Base-by-base conservation (phyloP, 495 filamentous ascomycete genomes). In the Neurospora cerealis region DNA sequence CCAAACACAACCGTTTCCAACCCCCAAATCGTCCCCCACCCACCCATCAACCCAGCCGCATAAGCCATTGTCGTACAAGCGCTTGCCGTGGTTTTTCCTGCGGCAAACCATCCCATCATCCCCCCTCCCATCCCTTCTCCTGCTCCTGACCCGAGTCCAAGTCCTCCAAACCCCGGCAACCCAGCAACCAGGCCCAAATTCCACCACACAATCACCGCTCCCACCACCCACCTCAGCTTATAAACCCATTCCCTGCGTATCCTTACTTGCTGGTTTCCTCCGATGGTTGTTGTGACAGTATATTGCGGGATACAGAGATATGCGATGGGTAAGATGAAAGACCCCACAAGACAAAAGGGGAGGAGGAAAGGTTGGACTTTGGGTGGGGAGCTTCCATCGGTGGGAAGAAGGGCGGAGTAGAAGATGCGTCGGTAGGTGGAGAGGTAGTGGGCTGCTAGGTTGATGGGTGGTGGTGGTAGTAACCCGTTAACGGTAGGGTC, bases 21-120 rank as follows among this genome's bases (percentile, higher is more conserved):
- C 71, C 80, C 83, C 91, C 91, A 94, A 13, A 96, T 79, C 28
- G 89, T 85, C 46, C 86, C 85, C 91, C 92, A 96, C 15, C 85
- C 84, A 0, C 84, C 84, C 32, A 91, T 78, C 70, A 95, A 74
- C 0, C 94, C 94, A 24, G 88, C 82, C n/a, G 87, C 88, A 76
- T 93, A 94, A 0, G 89, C 88, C 62, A 87, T 80, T 3, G 86
- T 91, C 69, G 90, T 88, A 69, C 87, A 85, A 1, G 86, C 73
- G 69, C 88, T 88, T 13, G 83, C 85, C 17, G 87, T 84, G 69
- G 88, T 77, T 36, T 79, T 66, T 2, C 54, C 28, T 15, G 54
- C 5, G 0, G 11, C 5, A 1, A 60, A 60, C 48, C 48, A 60
- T 6, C 21, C n/a, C n/a, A n/a, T 4, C 21, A 10, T 6, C 28